phyloP scores from a whole-genome alignment of 306 rosid genomes.

The Cicer judaicum region DNA sequence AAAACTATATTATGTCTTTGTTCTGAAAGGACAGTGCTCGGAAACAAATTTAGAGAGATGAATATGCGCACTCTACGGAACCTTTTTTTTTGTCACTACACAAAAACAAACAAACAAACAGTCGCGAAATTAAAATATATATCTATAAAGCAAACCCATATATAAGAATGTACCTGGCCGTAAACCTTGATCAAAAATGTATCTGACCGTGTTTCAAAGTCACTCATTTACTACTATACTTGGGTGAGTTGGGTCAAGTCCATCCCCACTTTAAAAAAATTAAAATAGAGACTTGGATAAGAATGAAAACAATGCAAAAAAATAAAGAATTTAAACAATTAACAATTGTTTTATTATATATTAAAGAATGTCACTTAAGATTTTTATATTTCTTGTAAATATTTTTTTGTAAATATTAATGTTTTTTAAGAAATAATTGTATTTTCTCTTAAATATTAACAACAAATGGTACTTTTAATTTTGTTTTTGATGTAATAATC shows the following conservation, averaged over 20 bases:
- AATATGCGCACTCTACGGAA: constrained; percentile 11
- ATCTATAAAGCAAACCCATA: constrained; percentile 16
- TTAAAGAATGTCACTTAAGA: too few relatives aligned
- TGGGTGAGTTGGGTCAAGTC: constrained; percentile 1
- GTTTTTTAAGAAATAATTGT: too few relatives aligned
- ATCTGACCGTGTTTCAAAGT: constrained; percentile 36
- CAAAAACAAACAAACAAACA: not conserved
- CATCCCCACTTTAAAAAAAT: not conserved
- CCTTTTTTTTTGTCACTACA: not conserved
- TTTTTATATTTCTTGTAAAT: too few relatives aligned
- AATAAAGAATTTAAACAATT: not conserved
- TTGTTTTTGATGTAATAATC: too few relatives aligned
- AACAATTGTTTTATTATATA: not conserved
- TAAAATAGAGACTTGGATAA: not conserved
- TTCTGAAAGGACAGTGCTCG: too few relatives aligned
- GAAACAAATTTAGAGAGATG: constrained; percentile 8
- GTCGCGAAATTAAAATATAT: constrained; percentile 33
- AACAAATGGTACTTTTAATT: too few relatives aligned
- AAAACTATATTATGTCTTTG: too few relatives aligned
- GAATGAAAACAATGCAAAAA: too few relatives aligned
- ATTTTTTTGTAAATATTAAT: too few relatives aligned
- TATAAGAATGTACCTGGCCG: constrained; percentile 46
- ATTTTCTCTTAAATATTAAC: too few relatives aligned
- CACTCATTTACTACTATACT: constrained; percentile 7
- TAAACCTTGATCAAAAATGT: constrained; percentile 34